Evolutionary conservation across 306 rosid genomes (phyloP).

Genomic region (Cotoneaster glaucophyllus): DNA sequence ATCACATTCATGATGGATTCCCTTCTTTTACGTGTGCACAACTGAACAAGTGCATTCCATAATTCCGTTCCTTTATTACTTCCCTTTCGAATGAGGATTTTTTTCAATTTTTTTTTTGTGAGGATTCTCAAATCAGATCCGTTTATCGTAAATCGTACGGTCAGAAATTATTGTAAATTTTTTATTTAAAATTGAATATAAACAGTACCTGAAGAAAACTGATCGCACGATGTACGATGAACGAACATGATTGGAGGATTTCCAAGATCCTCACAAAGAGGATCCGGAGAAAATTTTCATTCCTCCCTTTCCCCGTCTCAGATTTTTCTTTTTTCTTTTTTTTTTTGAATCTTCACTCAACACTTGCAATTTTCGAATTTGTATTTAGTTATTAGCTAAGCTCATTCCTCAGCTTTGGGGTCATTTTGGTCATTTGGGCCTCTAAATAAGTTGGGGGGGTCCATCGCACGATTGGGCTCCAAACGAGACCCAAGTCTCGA

Average conservation of each 20-base stretch:
- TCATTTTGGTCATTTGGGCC: too few species aligned
- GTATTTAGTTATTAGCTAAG: background rate
- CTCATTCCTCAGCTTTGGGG: background rate
- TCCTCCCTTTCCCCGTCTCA: background rate
- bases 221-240: too few species aligned
- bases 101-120: rapidly evolving
- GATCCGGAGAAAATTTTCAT: background rate
- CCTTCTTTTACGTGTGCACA: slow-evolving; percentile 50
- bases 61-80: background rate
- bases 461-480: too few species aligned
- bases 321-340: background rate
- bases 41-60: slow-evolving; percentile 3
- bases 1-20: slow-evolving; percentile 32
- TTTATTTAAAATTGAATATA: too few species aligned
- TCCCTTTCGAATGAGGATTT: background rate
- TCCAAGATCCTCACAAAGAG: too few species aligned
- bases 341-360: slow-evolving; percentile 2
- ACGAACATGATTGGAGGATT: rapidly evolving
- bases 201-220: too few species aligned
- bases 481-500: too few species aligned
- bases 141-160: rapidly evolving
- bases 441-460: too few species aligned
- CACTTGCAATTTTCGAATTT: background rate
- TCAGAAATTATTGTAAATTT: too few species aligned
- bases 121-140: rapidly evolving